Percentiles rank a stretch among this genome's conserved stretches.
Conservation (phyloP, 148 eudicot species). For the Rhododendron williamsianum region DNA sequence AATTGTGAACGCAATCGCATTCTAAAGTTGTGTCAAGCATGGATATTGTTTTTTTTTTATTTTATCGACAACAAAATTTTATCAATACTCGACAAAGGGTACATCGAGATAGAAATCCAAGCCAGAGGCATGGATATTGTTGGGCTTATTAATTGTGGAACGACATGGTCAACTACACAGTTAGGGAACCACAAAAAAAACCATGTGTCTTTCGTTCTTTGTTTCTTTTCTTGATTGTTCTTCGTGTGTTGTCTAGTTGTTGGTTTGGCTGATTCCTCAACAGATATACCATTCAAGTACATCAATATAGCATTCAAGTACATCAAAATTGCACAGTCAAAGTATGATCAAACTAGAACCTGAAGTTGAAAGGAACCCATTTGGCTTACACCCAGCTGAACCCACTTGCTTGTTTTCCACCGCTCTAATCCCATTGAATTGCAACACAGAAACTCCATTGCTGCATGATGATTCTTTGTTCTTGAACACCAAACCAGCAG, state of each 20-base stretch:
- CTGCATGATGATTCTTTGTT: conserved; percentile 14
- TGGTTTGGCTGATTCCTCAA: not conserved
- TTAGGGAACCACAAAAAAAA: not conserved
- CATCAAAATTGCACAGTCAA: not conserved
- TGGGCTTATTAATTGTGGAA: not conserved
- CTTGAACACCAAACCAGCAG: conserved; percentile 26
- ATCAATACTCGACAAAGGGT: too few species aligned
- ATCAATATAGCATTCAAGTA: not conserved
- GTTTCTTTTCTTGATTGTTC: not conserved
- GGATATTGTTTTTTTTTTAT: too few species aligned
- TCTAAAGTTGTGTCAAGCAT: not conserved
- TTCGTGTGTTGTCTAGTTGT: not conserved
- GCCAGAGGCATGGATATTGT: not conserved
- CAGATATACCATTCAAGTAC: not conserved
- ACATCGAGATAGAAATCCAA: too few species aligned
- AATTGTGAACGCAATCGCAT: not conserved
- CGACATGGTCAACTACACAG: not conserved
- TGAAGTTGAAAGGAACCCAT: conserved; percentile 21
- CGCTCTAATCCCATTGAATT: conserved; percentile 27
- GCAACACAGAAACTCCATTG: conserved; percentile 28
- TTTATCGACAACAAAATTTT: too few species aligned
- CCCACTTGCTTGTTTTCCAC: conserved; percentile 17
- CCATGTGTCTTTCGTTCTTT: not conserved
- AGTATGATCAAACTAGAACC: conserved; percentile 18
- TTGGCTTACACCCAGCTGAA: conserved; percentile 13